These are phyloP conservation scores for Takashimella koratensis DNA, from an alignment of 1,284 basidiomycete species.

Conservation along the genomic window DNA sequence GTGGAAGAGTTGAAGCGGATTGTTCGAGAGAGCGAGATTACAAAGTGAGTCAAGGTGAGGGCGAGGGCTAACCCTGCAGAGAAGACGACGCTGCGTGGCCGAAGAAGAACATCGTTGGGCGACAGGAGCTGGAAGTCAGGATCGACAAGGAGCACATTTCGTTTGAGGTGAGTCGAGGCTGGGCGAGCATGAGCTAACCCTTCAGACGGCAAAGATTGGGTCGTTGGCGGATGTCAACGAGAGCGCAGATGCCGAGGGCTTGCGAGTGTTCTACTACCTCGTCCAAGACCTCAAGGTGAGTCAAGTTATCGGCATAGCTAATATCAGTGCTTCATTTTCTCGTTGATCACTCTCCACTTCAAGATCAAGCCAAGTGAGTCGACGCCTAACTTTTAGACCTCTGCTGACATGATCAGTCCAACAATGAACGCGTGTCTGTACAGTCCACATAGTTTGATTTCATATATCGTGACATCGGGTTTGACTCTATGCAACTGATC, in stretches of 20 bases:
- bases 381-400: background rate
- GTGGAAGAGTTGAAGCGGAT: conserved; percentile 92
- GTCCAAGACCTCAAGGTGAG: conserved; percentile 93
- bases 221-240: conserved; percentile 95
- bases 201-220: conserved; percentile 94
- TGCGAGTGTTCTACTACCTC: conserved; percentile 98
- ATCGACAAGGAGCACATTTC: conserved; percentile 94
- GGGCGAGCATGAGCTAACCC: background rate
- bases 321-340: conserved; percentile 91
- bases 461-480: too few species aligned
- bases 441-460: too few species aligned
- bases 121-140: conserved; percentile 94
- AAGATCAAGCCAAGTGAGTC: conserved; percentile 89
- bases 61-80: conserved; percentile 51
- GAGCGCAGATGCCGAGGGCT: conserved; percentile 93
- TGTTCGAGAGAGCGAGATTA: conserved; percentile 91
- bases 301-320: conserved; percentile 2
- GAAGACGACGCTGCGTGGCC: conserved; percentile 99
- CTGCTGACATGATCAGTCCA: conserved; percentile 6
- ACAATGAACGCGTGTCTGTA: conserved; percentile 10
- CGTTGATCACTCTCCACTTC: conserved; percentile 95
- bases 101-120: conserved; percentile 96
- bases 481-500: too few species aligned
- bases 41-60: conserved; percentile 61
- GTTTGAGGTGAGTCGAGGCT: conserved; percentile 72